These are phyloP conservation scores for Botrytis deweyae DNA, from an alignment of 2,329 filamentous ascomycete genomes.

Conservation along the genomic window DNA sequence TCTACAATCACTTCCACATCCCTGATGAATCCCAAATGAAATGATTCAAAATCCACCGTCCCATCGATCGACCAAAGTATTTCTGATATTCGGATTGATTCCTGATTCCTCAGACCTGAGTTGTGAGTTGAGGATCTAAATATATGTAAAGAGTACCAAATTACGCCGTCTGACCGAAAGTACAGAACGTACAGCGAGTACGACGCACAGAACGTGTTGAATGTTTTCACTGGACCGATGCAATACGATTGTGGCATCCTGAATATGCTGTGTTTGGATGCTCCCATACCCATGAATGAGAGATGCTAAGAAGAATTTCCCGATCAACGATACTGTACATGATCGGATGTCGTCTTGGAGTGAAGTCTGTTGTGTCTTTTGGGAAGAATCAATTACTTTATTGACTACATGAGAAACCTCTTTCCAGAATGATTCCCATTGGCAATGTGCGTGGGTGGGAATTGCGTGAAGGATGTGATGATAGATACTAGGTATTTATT, in stretches of 20 bases:
- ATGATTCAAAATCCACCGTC: neutral
- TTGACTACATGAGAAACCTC: neutral
- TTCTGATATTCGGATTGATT: neutral
- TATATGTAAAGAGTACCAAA: neutral
- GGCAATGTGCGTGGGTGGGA: neutral
- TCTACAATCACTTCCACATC: neutral
- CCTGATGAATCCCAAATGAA: no score
- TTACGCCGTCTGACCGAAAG: neutral
- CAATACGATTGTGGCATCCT: neutral
- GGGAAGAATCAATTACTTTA: neutral
- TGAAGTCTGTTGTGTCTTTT: neutral
- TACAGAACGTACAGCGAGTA: neutral
- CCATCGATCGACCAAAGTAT: neutral
- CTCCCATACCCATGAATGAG: neutral
- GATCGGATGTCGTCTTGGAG: neutral
- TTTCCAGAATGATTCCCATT: neutral
- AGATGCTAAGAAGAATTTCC: conserved; percentile 9
- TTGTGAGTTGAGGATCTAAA: neutral
- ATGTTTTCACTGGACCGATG: conserved; percentile 7
- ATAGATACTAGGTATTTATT: neutral
- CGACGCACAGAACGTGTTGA: neutral
- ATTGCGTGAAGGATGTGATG: neutral
- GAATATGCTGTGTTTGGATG: neutral
- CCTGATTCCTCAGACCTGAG: neutral
- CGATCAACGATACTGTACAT: conserved; percentile 10